Percentiles rank a stretch among this genome's conserved stretches.
These are phyloP conservation scores for Aspergillus awamori DNA, from an alignment of 2,329 filamentous ascomycete genomes.

Conservation along the genomic window DNA sequence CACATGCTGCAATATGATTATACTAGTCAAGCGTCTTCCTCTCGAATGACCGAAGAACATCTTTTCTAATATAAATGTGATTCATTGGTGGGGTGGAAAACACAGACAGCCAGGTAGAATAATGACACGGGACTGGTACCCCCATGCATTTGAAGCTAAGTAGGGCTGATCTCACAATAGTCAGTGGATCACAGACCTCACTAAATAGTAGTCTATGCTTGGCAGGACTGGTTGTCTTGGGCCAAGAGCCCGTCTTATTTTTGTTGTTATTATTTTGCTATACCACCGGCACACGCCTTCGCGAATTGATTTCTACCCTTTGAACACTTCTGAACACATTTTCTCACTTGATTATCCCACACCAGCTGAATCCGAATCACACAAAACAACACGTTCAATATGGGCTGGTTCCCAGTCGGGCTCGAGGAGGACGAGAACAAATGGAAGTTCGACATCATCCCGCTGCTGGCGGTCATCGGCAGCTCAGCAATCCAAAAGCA, in stretches of 20 bases:
- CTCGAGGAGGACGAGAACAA: not conserved
- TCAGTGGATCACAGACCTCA: not conserved
- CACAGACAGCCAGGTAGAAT: not conserved
- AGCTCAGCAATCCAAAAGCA: constrained; percentile 63
- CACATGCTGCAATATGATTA: not conserved
- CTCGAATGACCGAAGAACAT: too few species aligned
- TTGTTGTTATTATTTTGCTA: not conserved
- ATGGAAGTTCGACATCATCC: constrained; percentile 64
- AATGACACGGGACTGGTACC: not conserved
- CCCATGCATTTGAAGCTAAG: not conserved
- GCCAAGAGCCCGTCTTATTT: not conserved
- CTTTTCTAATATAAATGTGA: not conserved
- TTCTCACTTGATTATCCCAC: not conserved
- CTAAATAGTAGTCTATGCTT: constrained; percentile 1
- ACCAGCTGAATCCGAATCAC: not conserved
- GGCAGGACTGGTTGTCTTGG: not conserved
- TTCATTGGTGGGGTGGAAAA: not conserved
- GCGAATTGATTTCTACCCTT: not conserved
- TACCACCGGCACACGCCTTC: not conserved
- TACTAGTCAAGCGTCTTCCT: not conserved
- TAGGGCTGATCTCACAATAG: constrained; percentile 5
- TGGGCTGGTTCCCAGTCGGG: constrained; percentile 11
- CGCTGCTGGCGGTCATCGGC: constrained; percentile 64
- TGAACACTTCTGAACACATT: not conserved
- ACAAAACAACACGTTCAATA: not conserved